Evolutionary conservation across 1,139 yeast species (phyloP).

Genomic region (Nakaseomyces bracarensis): DNA sequence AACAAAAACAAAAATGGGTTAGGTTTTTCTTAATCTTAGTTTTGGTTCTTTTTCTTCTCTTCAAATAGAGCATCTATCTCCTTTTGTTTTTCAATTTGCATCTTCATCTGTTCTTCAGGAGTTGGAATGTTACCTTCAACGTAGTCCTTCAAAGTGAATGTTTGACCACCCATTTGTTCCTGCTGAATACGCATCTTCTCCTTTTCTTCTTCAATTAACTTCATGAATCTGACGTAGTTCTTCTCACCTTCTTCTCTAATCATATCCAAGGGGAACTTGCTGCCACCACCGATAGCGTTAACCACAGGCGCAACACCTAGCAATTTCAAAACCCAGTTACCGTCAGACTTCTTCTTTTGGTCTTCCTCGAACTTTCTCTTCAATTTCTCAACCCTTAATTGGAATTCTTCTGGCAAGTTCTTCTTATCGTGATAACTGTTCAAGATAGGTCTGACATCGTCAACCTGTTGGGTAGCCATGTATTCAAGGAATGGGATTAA

Average conservation of each 20-base stretch:
- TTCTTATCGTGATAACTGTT: slow-evolving; percentile 56
- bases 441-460: slow-evolving; percentile 85
- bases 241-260: slow-evolving; percentile 90
- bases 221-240: slow-evolving; percentile 78
- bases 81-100: slow-evolving; percentile 43
- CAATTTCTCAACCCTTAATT: slow-evolving; percentile 63
- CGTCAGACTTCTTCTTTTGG: slow-evolving; percentile 44
- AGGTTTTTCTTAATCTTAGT: too few species aligned
- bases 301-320: slow-evolving; percentile 47
- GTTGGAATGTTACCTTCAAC: slow-evolving; percentile 79
- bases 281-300: slow-evolving; percentile 40
- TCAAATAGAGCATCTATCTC: slow-evolving; percentile 35
- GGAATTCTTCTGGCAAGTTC: slow-evolving; percentile 68
- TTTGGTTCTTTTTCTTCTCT: slow-evolving; percentile 25
- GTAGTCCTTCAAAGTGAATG: slow-evolving; percentile 70
- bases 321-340: slow-evolving; percentile 50
- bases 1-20: not conserved
- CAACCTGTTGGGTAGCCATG: slow-evolving; percentile 82
- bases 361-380: slow-evolving; percentile 65
- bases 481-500: slow-evolving; percentile 91
- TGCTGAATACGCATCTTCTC: slow-evolving; percentile 75
- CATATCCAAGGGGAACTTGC: slow-evolving; percentile 82
- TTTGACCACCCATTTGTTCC: slow-evolving; percentile 71
- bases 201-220: slow-evolving; percentile 80
- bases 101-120: slow-evolving; percentile 74